Evolutionary conservation across 2,329 filamentous ascomycete genomes (phyloP).

Genomic region (Colletotrichum abscissum): DNA sequence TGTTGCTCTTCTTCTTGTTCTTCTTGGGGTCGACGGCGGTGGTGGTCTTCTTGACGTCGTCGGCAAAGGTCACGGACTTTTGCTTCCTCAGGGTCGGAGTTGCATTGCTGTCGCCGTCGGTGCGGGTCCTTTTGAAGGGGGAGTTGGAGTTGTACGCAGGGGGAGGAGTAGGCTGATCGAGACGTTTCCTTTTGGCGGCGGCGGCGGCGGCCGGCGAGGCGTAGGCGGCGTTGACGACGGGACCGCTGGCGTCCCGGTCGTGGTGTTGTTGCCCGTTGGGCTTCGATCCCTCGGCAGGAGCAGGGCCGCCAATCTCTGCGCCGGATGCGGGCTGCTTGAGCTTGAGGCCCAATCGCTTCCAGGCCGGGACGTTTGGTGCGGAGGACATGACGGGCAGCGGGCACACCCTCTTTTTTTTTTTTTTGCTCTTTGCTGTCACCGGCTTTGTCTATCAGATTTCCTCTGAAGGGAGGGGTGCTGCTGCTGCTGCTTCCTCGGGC

Average conservation of each 20-base stretch:
- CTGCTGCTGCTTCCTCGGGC: constrained; percentile 14
- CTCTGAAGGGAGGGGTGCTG: constrained; percentile 19
- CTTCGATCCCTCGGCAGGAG: constrained; percentile 39
- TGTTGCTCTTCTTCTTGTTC: constrained; percentile 44
- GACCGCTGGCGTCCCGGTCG: constrained; percentile 35
- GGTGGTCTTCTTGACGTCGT: constrained; percentile 50
- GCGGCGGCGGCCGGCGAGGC: constrained; percentile 33
- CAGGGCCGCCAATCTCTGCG: constrained; percentile 35
- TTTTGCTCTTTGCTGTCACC: background rate
- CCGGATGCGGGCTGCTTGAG: constrained; percentile 57
- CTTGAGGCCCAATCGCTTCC: constrained; percentile 73
- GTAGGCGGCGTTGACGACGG: constrained; percentile 26
- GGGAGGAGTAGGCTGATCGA: constrained; percentile 30
- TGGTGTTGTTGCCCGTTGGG: constrained; percentile 36
- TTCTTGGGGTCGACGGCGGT: constrained; percentile 40
- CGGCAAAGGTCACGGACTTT: constrained; percentile 63
- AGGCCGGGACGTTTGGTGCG: constrained; percentile 61
- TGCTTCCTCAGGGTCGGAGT: constrained; percentile 43
- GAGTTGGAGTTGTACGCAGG: constrained; percentile 29
- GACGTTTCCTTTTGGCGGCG: constrained; percentile 38
- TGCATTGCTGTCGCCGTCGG: constrained; percentile 31
- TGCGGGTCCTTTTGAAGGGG: constrained; percentile 45
- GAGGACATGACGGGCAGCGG: constrained; percentile 54
- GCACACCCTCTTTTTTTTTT: constrained; percentile 33
- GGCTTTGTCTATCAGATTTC: background rate